phyloP scores from a whole-genome alignment of 2,329 filamentous ascomycete genomes.

The Colletotrichum sidae region DNA sequence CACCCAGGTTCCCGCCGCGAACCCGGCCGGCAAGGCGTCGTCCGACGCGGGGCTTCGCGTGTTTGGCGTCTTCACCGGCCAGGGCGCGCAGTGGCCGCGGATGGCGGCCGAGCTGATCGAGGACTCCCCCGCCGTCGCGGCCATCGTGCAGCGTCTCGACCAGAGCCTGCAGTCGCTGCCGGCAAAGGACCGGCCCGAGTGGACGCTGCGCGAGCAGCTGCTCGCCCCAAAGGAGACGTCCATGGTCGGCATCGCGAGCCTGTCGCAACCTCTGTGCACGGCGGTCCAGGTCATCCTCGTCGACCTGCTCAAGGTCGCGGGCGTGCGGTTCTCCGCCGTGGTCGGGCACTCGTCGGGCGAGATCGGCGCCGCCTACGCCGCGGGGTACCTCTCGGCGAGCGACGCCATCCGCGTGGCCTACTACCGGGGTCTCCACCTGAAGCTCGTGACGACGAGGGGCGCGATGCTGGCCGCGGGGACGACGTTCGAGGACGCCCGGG shows the following conservation, averaged over 20 bases:
- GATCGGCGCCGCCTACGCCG: constrained; percentile 62
- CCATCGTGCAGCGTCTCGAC: constrained; percentile 40
- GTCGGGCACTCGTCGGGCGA: constrained; percentile 64
- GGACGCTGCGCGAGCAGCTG: constrained; percentile 44
- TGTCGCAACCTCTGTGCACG: constrained; percentile 48
- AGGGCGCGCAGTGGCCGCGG: constrained; percentile 46
- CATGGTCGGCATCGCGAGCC: constrained; percentile 37
- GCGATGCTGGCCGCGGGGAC: constrained; percentile 43
- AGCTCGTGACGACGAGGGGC: constrained; percentile 25
- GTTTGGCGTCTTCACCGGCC: constrained; percentile 47
- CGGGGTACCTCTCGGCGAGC: constrained; percentile 50
- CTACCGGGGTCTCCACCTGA: constrained; percentile 35
- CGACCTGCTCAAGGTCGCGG: constrained; percentile 43
- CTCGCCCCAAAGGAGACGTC: constrained; percentile 29
- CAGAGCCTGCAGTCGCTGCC: constrained; percentile 37
- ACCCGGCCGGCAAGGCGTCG: too few species aligned
- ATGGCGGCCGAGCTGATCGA: constrained; percentile 42
- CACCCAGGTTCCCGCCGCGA: too few species aligned
- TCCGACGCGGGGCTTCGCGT: background rate
- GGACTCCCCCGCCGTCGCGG: constrained; percentile 21
- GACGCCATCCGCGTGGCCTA: constrained; percentile 43
- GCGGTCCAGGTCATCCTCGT: constrained; percentile 45
- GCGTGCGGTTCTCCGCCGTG: constrained; percentile 49
- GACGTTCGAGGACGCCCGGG: constrained; percentile 34
- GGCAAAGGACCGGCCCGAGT: constrained; percentile 40